These are phyloP conservation scores for Hypomyces perniciosus DNA, from an alignment of 2,329 filamentous ascomycete genomes.

Conservation along the genomic window DNA sequence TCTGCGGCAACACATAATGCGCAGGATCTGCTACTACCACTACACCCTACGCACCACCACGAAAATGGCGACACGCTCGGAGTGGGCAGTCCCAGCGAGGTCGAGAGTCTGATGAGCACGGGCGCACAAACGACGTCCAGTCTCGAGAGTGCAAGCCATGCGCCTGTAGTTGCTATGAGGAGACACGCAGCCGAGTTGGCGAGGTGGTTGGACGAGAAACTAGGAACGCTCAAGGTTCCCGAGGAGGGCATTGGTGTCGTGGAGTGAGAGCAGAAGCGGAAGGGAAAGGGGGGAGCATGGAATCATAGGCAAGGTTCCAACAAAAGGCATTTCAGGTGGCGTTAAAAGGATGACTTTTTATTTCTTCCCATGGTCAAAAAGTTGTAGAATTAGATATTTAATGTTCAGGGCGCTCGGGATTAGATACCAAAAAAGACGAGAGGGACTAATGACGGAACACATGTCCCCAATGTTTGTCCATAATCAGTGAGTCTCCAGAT, in stretches of 20 bases:
- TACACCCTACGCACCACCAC: slow-evolving; percentile 10
- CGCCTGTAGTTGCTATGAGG: slow-evolving; percentile 46
- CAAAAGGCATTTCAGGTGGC: background rate
- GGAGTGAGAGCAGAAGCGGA: background rate
- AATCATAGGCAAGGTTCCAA: background rate
- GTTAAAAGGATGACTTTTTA: slow-evolving; percentile 2
- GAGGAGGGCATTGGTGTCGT: slow-evolving; percentile 39
- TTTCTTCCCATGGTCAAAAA: background rate
- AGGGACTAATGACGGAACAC: slow-evolving; percentile 13
- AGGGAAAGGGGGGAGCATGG: background rate
- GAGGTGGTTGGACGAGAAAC: slow-evolving; percentile 54
- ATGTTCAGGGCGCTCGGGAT: slow-evolving; percentile 19
- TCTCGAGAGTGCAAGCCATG: slow-evolving; percentile 33
- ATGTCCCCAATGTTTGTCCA: background rate
- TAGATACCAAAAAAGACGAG: slow-evolving; percentile 19
- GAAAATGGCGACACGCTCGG: slow-evolving; percentile 30
- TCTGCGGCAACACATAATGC: slow-evolving; percentile 23
- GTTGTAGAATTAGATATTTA: background rate
- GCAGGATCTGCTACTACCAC: slow-evolving; percentile 12
- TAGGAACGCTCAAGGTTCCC: slow-evolving; percentile 47
- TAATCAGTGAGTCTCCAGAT: background rate
- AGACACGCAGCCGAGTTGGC: slow-evolving; percentile 55
- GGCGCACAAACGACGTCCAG: slow-evolving; percentile 40
- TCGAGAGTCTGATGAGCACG: slow-evolving; percentile 41
- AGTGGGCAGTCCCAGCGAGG: slow-evolving; percentile 37